Percentiles rank a stretch among this genome's conserved stretches.
Conservation (phyloP, 208 protist genomes). For the Angomonas deanei region DNA sequence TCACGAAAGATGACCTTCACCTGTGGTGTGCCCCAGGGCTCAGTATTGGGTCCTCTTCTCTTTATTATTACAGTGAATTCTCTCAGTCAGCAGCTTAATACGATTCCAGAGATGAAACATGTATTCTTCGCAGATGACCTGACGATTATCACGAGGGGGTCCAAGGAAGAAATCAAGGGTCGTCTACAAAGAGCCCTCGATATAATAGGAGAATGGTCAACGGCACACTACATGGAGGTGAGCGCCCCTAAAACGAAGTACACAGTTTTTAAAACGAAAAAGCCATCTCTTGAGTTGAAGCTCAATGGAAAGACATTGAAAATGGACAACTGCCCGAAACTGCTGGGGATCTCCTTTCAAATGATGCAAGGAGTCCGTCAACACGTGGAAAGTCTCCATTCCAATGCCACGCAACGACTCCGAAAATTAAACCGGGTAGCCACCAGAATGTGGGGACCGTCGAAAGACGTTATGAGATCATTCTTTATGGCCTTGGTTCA, state of each 20-base stretch:
- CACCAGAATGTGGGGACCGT: not conserved
- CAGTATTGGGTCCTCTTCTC: slow-evolving; percentile 15
- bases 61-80: slow-evolving; percentile 22
- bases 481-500: not conserved
- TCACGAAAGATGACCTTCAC: slow-evolving; percentile 1
- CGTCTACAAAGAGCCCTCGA: slow-evolving; percentile 10
- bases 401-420: not conserved
- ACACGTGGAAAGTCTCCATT: not conserved
- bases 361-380: not conserved
- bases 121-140: slow-evolving; percentile 19
- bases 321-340: not conserved
- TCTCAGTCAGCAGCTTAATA: not conserved
- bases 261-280: slow-evolving; percentile 2
- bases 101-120: slow-evolving; percentile 7
- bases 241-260: slow-evolving; percentile 13
- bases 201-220: slow-evolving; percentile 6
- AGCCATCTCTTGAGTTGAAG: slow-evolving; percentile 1
- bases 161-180: slow-evolving; percentile 4
- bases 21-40: slow-evolving; percentile 17
- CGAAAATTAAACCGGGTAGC: not conserved
- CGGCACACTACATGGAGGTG: slow-evolving; percentile 12
- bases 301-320: not conserved
- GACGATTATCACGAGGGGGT: not conserved
- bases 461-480: not conserved
- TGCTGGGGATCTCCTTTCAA: not conserved